phyloP scores from a whole-genome alignment of 768 basidiomycete species.

The Hydnomerulius pinastri region DNA sequence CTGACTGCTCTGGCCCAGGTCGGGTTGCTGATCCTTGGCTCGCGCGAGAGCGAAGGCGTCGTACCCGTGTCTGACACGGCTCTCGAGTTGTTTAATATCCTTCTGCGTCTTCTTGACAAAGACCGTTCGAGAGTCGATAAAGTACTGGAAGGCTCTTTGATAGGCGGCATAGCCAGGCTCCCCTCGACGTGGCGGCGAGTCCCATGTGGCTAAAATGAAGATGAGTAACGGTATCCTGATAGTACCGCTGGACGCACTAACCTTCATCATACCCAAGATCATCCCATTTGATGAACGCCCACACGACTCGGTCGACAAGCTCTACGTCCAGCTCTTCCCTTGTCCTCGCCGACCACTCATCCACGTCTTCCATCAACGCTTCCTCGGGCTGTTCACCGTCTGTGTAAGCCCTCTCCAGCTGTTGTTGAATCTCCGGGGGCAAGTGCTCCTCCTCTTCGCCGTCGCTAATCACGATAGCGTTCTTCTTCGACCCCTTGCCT shows the following conservation, averaged over 20 bases:
- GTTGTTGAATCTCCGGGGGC: slow-evolving; percentile 20
- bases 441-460: slow-evolving; percentile 30
- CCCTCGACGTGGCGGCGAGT: slow-evolving; percentile 71
- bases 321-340: slow-evolving; percentile 43
- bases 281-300: slow-evolving; percentile 92
- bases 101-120: slow-evolving; percentile 50
- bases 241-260: slow-evolving; percentile 38
- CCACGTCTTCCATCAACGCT: slow-evolving; percentile 55
- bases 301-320: slow-evolving; percentile 64
- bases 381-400: slow-evolving; percentile 66
- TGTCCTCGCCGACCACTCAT: slow-evolving; percentile 50
- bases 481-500: slow-evolving; percentile 18
- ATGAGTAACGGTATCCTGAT: neutral
- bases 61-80: slow-evolving; percentile 59
- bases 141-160: slow-evolving; percentile 64
- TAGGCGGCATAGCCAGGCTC: slow-evolving; percentile 67
- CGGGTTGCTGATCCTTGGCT: slow-evolving; percentile 50
- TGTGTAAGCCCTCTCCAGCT: slow-evolving; percentile 44
- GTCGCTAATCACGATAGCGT: slow-evolving; percentile 17
- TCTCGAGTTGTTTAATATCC: slow-evolving; percentile 47
- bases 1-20: slow-evolving; percentile 63
- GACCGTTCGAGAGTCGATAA: slow-evolving; percentile 62
- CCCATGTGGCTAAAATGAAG: slow-evolving; percentile 75
- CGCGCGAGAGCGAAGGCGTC: slow-evolving; percentile 45
- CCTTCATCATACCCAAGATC: slow-evolving; percentile 94